A percentile compares a stretch with the other conserved stretches of the same genome.
Evolutionary conservation across 805 yeast species (phyloP).

Genomic region (Myxozyma udenii): DNA sequence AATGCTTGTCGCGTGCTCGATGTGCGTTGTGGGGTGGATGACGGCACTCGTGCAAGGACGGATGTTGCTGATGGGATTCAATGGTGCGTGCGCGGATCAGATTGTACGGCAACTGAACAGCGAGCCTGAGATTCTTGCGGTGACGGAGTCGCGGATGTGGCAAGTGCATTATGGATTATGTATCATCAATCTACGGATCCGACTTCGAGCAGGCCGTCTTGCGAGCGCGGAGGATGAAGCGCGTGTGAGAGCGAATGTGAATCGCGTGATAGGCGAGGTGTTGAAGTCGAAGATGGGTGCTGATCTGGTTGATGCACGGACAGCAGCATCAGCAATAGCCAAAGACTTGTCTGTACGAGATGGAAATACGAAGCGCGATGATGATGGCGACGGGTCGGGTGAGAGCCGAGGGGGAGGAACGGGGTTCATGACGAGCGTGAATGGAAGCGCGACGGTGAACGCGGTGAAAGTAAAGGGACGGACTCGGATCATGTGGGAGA

Average conservation of each 20-base stretch:
- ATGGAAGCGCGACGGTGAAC: slow-evolving; percentile 13
- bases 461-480: slow-evolving; percentile 11
- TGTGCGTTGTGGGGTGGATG: slow-evolving; percentile 44
- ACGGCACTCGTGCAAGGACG: slow-evolving; percentile 43
- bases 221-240: slow-evolving; percentile 34
- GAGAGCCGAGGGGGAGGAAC: background rate
- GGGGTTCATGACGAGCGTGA: slow-evolving; percentile 13
- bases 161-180: slow-evolving; percentile 46
- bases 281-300: slow-evolving; percentile 24
- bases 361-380: background rate
- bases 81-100: slow-evolving; percentile 38
- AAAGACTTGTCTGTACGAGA: too few relatives aligned
- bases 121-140: slow-evolving; percentile 35
- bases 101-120: slow-evolving; percentile 25
- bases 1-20: slow-evolving; percentile 41
- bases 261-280: slow-evolving; percentile 24
- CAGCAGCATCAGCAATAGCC: background rate
- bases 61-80: slow-evolving; percentile 46
- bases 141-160: slow-evolving; percentile 41
- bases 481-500: slow-evolving; percentile 27
- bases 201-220: slow-evolving; percentile 36
- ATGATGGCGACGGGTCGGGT: background rate
- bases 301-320: background rate
- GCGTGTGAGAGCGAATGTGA: slow-evolving; percentile 34
- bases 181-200: slow-evolving; percentile 40